Base-by-base conservation (phyloP, 148 eudicot genomes). In the Vaccinium myrtillus region DNA sequence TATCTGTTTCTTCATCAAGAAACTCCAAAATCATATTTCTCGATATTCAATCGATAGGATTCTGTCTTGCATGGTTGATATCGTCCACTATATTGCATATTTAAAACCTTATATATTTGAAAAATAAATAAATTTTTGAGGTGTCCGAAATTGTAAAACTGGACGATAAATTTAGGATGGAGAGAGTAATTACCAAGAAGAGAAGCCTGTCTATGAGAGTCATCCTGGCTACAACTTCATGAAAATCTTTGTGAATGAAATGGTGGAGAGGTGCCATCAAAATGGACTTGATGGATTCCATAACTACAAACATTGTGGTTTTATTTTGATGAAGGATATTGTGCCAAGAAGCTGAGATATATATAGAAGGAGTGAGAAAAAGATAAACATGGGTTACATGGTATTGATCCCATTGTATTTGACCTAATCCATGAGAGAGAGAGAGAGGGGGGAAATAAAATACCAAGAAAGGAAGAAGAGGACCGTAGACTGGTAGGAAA, bases 241-340 rank as follows among this genome's bases (percentile, higher is more conserved):
- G 86, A 15, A 89, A 86, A 61, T 89, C 90, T 73, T 36, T 65
- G 56, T 88, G 88, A 63, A 88, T 86, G 85, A 84, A 78, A 39
- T 19, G 56, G n/a, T 32, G 83, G 1, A 88, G 84, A 30, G 84
- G 61, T 49, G 16, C 71, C 78, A 23, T 9, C 12, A 85, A 27
- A 32, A 73, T 2, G 19, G 83, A 8, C 69, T 80, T 85, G 55
- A 85, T 55, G 43, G 74, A 23, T 49, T 15, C 73, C 86, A 85
- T 85, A 9, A 65, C 6, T 5, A 13, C 46, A 21, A 1, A 79
- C 12, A 51, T 67, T 9, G 0, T 30, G 2, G 49, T 56, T 51
- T 15, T 27, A 27, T 9, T 15, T 73, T 19, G 14, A 23, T 70
- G 7, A 13, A 70, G 18, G 75, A 16, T 14, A 39, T 58, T 16